A percentile compares a stretch with the other conserved stretches of the same genome.
phyloP scores from a whole-genome alignment of 768 basidiomycete species.

The Phlegmacium glaucopus region DNA sequence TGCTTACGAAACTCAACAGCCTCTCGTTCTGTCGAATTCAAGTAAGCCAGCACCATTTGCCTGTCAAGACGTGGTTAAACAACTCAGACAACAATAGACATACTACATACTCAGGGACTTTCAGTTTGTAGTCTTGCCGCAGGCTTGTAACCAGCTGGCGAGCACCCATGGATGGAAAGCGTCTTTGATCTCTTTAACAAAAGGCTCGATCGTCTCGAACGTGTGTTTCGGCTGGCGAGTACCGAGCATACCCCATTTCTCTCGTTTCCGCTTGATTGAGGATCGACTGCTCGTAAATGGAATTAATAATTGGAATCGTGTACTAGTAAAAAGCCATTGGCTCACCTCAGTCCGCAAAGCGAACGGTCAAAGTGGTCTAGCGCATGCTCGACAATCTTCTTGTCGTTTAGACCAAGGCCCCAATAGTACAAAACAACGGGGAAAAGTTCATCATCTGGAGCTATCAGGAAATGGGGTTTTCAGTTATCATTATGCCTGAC shows the following conservation, averaged over 20 bases:
- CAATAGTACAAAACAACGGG: background rate
- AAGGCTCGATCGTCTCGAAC: background rate
- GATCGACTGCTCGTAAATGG: no score
- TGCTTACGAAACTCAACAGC: conserved; percentile 14
- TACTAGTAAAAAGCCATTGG: no score
- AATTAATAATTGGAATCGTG: no score
- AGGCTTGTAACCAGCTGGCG: background rate
- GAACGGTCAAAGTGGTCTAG: background rate
- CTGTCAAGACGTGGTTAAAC: background rate
- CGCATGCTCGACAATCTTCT: background rate
- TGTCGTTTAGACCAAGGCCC: background rate
- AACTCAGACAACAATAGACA: background rate
- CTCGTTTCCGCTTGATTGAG: no score
- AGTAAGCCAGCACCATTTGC: background rate
- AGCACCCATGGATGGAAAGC: no score
- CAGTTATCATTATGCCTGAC: no score
- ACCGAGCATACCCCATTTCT: background rate
- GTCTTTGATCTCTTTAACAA: background rate
- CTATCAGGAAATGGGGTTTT: no score
- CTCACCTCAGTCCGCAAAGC: conserved; percentile 1
- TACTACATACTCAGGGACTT: conserved; percentile 4
- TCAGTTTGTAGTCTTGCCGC: background rate
- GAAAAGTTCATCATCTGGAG: conserved; percentile 1
- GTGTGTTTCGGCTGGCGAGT: background rate
- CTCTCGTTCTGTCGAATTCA: conserved; percentile 11